Percentiles rank a stretch among this genome's conserved stretches.
Evolutionary conservation across 441 rosid species (phyloP).

Genomic region (Geranium incanum): DNA sequence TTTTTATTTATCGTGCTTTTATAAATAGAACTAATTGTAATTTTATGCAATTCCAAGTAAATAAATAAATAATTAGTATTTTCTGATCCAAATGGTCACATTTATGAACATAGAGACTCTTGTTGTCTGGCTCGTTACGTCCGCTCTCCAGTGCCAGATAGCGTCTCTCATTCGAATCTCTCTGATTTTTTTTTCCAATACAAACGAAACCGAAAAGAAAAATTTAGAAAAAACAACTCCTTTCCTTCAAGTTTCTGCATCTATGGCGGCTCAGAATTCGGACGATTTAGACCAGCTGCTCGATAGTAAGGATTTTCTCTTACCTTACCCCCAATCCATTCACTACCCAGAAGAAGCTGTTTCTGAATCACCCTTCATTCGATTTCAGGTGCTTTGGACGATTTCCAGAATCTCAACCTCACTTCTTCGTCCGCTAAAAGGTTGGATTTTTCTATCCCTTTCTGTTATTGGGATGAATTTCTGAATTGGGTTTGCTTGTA

Average conservation of each 20-base stretch:
- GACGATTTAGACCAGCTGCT: conserved; percentile 93
- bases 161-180: not conserved
- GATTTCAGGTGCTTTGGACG: conserved; percentile 84
- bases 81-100: too few species aligned
- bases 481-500: conserved; percentile 23
- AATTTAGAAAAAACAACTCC: not conserved
- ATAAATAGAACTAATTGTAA: too few species aligned
- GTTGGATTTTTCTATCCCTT: conserved; percentile 22
- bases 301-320: conserved; percentile 45
- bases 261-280: conserved; percentile 46
- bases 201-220: not conserved
- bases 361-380: not conserved
- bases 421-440: conserved; percentile 34
- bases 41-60: too few species aligned
- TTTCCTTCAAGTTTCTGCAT: not conserved
- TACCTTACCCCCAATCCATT: not conserved
- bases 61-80: too few species aligned
- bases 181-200: too few species aligned
- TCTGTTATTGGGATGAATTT: not conserved
- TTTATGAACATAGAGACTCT: too few species aligned
- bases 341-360: conserved; percentile 3
- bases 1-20: too few species aligned
- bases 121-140: too few species aligned
- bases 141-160: too few species aligned
- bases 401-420: conserved; percentile 79